phyloP scores from a whole-genome alignment of 2,329 filamentous ascomycete species.

The Calonectria hongkongensis region DNA sequence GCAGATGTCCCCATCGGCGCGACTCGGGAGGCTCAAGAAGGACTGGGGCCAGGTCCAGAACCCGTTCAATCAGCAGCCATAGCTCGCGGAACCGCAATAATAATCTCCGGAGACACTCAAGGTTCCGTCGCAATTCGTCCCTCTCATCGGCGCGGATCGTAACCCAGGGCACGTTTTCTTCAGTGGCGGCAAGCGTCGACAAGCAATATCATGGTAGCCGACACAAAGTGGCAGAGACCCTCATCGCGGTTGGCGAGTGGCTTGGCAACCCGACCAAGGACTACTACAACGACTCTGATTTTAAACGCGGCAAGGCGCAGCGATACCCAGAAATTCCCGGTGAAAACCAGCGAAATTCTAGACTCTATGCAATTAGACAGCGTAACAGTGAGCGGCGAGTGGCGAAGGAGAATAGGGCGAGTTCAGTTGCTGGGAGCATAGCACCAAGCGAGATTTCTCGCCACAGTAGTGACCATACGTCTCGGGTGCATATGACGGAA shows the following conservation, averaged over 20 bases:
- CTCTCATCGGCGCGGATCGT: not conserved
- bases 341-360: slow-evolving; percentile 57
- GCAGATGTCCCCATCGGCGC: slow-evolving; percentile 42
- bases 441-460: not conserved
- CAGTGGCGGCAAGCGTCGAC: not conserved
- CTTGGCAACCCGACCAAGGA: slow-evolving; percentile 68
- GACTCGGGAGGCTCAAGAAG: not conserved
- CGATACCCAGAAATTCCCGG: slow-evolving; percentile 75
- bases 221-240: slow-evolving; percentile 63
- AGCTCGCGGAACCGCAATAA: not conserved
- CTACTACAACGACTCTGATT: slow-evolving; percentile 69
- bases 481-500: not conserved
- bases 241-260: slow-evolving; percentile 66
- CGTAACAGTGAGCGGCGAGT: not conserved
- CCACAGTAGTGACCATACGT: not conserved
- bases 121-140: slow-evolving; percentile 1
- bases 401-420: not conserved
- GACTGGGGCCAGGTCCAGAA: not conserved
- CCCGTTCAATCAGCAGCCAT: slow-evolving; percentile 1
- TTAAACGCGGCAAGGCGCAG: slow-evolving; percentile 66
- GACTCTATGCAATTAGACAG: not conserved
- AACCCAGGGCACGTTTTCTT: not conserved
- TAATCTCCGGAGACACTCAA: not conserved
- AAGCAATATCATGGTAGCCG: slow-evolving; percentile 57
- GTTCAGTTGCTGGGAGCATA: not conserved